phyloP scores from a whole-genome alignment of 1,284 basidiomycete genomes.

The Apiotrichum brassicae region DNA sequence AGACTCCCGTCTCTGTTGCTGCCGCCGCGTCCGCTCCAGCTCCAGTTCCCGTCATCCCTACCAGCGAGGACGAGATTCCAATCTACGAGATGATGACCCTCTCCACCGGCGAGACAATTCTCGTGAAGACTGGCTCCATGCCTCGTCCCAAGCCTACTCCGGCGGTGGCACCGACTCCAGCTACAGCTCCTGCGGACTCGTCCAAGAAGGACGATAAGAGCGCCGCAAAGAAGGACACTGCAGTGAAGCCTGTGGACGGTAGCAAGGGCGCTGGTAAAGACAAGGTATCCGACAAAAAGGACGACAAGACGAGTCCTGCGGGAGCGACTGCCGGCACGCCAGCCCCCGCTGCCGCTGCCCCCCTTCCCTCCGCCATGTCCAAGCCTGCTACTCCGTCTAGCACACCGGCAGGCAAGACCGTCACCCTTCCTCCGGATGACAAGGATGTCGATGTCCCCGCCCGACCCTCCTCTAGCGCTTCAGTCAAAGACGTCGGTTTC shows the following conservation, averaged over 20 bases:
- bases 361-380: too few species aligned
- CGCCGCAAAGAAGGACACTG: too few species aligned
- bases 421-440: too few species aligned
- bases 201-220: slow-evolving; percentile 5
- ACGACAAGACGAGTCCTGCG: neutral
- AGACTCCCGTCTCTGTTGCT: too few species aligned
- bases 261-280: neutral
- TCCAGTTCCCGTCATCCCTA: neutral
- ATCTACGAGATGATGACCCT: slow-evolving; percentile 27
- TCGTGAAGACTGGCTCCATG: slow-evolving; percentile 14
- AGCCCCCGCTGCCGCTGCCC: neutral
- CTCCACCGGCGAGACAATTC: slow-evolving; percentile 29
- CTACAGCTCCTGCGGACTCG: neutral
- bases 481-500: neutral
- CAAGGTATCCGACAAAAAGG: neutral
- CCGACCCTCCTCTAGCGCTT: neutral
- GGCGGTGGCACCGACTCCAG: slow-evolving; percentile 12
- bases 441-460: too few species aligned
- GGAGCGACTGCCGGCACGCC: neutral
- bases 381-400: too few species aligned
- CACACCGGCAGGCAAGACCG: too few species aligned
- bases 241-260: too few species aligned
- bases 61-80: slow-evolving; percentile 5
- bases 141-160: slow-evolving; percentile 21
- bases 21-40: neutral